Conservation (phyloP, 2,329 filamentous ascomycete species). For the Colletotrichum orchidophilum region DNA sequence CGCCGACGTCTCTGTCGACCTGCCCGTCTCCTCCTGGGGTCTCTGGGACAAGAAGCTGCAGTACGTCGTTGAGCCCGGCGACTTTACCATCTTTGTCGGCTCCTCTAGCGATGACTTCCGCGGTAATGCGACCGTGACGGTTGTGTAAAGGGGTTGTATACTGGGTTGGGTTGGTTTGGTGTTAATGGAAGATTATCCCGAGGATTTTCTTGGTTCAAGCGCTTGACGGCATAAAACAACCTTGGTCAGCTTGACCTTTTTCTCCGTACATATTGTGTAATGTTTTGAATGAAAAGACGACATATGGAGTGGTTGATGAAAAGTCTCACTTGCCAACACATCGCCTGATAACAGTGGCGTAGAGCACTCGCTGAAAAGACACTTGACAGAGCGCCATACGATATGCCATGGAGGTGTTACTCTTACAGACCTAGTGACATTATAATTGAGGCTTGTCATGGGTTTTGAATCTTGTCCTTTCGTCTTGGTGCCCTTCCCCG, state of each 20-base stretch:
- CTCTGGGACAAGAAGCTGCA: constrained; percentile 70
- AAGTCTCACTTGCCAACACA: neutral
- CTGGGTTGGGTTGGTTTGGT: too few species aligned
- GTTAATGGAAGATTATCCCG: neutral
- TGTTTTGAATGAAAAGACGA: constrained; percentile 12
- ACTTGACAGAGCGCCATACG: neutral
- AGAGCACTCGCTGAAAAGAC: neutral
- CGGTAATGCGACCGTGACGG: constrained; percentile 64
- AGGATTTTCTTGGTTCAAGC: neutral
- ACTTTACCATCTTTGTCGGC: constrained; percentile 72
- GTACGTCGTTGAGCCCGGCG: constrained; percentile 78
- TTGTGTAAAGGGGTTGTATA: constrained; percentile 41
- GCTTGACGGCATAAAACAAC: neutral
- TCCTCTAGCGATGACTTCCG: constrained; percentile 65
- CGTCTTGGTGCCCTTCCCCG: neutral
- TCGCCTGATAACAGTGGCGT: neutral
- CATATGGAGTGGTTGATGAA: neutral
- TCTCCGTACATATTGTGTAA: constrained; percentile 27
- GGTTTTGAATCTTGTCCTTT: neutral
- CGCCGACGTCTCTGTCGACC: constrained; percentile 58
- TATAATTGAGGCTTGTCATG: neutral
- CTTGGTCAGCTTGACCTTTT: neutral
- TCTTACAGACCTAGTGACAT: neutral
- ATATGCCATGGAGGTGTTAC: neutral
- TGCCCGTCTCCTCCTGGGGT: constrained; percentile 65